Conservation (phyloP, 495 filamentous ascomycete genomes). For the Aspergillus hancockii region DNA sequence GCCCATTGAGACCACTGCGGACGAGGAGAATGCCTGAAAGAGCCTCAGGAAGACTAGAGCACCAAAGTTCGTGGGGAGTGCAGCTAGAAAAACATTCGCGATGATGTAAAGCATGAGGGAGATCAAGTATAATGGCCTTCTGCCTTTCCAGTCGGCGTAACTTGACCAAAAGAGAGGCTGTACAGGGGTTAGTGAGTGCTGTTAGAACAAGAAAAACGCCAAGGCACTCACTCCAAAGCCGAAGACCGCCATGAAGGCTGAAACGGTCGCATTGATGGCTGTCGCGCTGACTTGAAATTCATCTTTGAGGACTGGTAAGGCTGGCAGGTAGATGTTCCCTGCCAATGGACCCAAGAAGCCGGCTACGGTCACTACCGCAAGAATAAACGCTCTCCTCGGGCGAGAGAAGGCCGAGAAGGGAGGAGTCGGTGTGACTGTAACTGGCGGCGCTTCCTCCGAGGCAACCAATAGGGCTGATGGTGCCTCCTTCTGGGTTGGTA, state of each 20-base stretch:
- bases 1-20: conserved; percentile 27
- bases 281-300: conserved; percentile 22
- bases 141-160: conserved; percentile 23
- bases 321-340: conserved; percentile 33
- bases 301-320: conserved; percentile 21
- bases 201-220: neutral
- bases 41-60: conserved; percentile 29
- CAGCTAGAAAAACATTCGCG: conserved; percentile 30
- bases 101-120: conserved; percentile 26
- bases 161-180: conserved; percentile 30
- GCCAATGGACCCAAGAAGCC: conserved; percentile 32
- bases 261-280: conserved; percentile 33
- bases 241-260: conserved; percentile 33
- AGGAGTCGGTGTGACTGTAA: neutral
- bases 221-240: conserved; percentile 23
- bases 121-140: conserved; percentile 28
- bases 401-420: conserved; percentile 27
- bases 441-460: neutral
- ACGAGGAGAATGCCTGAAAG: conserved; percentile 30
- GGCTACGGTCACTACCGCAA: conserved; percentile 27
- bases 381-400: conserved; percentile 20
- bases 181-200: neutral
- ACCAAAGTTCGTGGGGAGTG: conserved; percentile 26
- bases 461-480: neutral
- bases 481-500: neutral